Evolutionary conservation across 169 alveolate genomes (phyloP), one percentile per base, ranked within the genome.

Genomic region (Eimeria falciformis): DNA sequence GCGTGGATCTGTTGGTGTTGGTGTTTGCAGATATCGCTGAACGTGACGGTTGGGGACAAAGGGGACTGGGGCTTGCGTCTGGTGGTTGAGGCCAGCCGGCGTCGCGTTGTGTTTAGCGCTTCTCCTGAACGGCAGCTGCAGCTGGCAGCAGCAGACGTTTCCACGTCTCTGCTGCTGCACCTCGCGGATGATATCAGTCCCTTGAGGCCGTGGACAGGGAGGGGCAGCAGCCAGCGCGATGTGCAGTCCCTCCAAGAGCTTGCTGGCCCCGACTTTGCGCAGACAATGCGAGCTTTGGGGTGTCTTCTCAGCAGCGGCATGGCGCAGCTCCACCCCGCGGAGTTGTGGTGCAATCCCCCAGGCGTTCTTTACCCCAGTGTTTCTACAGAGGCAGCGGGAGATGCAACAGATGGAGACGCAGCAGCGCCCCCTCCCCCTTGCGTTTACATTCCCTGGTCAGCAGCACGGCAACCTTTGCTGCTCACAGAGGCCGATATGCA

Each of bases 41-140:
- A n/a, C n/a, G n/a, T n/a, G n/a, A n/a, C n/a, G n/a, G n/a, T n/a
- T n/a, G n/a, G n/a, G 56, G 5, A 2, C 68, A 2, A 77, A 77
- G 69, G 86, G 69, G 86, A 77, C 50, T 77, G 86, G 86, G 86
- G 86, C 3, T 17, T 77, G 69, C 86, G 86, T 23, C n/a, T 77
- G 17, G 86, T 77, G 47, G 47, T 77, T 3, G 86, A 45, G 47
- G 86, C 86, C 5, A 46, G 69, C 47, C 68, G 86, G 3, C 68
- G 68, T 11, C 86, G 86, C 27, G 4, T 47, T 3, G 29, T 37
- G 5, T 77, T 77, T 50, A 14, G 46, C 11, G 68, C 86, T 9
- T 47, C 43, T 2, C 50, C 43, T 6, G 43, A 45, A 0, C 7
- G 12, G n/a, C 86, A 46, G 46, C 69, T 77, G n/a, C 86, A 55